Evolutionary conservation across 2,329 filamentous ascomycete species (phyloP), one percentile per base, ranked within the genome.

Genomic region (Tolypocladium inflatum): DNA sequence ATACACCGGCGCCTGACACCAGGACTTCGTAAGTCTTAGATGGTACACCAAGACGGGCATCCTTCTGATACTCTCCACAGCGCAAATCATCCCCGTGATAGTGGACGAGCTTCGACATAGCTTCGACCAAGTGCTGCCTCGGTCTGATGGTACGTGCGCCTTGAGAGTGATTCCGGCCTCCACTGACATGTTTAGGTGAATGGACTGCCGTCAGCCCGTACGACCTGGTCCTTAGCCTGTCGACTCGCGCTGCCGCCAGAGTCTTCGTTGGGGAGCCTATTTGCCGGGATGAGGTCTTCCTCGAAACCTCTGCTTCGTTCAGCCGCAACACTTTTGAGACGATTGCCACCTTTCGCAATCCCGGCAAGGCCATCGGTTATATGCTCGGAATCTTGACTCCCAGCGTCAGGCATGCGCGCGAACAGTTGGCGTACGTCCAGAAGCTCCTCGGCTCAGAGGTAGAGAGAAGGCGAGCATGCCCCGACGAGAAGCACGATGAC

Each of bases 241-340:
- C 60, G 1, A 56, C 60, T n/a, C 60, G 59, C n/a, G 60, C 60
- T 4, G 57, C 59, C 10, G 59, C 60, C 21, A 55, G 60, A 39
- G 48, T 62, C 42, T 62, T 60, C 48, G 60, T 62, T 1, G 56
- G 60, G 1, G 60, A 60, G 55, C 59, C 60, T 15, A 56, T 57
- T 19, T 62, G 60, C 54, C 57, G 60, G 13, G 48, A 62, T 26
- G 57, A 62, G 26, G 35, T 55, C 10, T 62, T 62, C 23, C 59
- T 62, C 50, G 39, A 60, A 10, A 62, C 57, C 4, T 53, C 54
- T 17, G 59, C 60, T 15, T 60, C 60, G 11, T 62, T 55, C 38
- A 62, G 60, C 30, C 59, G 60, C 37, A 62, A 62, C 39, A 58
- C 50, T 15, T 62, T 62, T 33, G 51, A 58, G 10, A 60, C 59